Conservation (phyloP, 108 stramenopile genomes). For the Hondaea fermentalgiana region DNA sequence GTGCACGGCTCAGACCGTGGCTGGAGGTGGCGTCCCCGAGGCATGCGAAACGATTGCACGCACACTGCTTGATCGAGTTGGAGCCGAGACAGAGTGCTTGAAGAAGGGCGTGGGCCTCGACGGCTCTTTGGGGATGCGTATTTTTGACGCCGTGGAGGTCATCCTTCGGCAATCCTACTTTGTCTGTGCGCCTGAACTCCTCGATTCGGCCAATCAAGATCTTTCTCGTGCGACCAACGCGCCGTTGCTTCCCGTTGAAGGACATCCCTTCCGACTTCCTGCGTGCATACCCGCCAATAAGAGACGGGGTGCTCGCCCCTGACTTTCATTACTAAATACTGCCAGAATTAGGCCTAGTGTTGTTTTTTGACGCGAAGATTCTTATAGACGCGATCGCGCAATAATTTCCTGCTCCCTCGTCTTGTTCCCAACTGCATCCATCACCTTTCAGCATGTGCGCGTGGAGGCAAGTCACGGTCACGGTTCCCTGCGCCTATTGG, state of each 20-base stretch:
- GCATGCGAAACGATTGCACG: not conserved
- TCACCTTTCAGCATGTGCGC: no score
- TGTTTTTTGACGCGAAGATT: no score
- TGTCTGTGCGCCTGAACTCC: not conserved
- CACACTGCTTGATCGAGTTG: not conserved
- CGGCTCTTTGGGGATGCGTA: not conserved
- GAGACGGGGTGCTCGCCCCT: not conserved
- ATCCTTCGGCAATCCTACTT: not conserved
- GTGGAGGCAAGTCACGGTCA: no score
- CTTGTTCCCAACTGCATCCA: no score
- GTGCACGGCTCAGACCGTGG: not conserved
- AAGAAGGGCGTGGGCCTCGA: not conserved
- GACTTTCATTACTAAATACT: not conserved
- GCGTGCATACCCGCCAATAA: not conserved
- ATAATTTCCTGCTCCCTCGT: no score
- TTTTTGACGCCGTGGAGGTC: not conserved
- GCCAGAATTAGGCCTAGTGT: no score
- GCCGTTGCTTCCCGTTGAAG: not conserved
- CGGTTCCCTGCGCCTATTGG: no score
- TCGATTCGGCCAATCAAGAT: not conserved
- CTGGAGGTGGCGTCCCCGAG: not conserved
- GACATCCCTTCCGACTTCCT: not conserved
- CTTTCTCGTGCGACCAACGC: not conserved
- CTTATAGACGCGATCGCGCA: no score
- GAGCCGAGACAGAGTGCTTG: not conserved